Evolutionary conservation across 176 grass and related monocot genomes (phyloP), one percentile per base, ranked within the genome.

Genomic region (Typha latifolia): DNA sequence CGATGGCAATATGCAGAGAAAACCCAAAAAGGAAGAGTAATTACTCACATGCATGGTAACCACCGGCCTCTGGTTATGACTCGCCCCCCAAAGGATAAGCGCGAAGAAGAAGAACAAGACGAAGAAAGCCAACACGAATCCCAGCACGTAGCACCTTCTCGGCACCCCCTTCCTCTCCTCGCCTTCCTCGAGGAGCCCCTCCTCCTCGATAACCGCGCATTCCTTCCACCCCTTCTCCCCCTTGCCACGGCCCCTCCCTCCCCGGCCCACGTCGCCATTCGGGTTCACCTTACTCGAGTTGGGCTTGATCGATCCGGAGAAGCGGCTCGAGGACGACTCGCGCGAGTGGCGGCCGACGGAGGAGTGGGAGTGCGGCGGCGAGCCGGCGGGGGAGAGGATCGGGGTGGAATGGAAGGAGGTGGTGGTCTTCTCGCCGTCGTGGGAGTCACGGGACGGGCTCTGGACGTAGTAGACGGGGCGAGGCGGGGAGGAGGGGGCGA

Each of bases 51-150:
- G 80, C 72, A 95, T 61, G 29, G 76, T 83, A 70, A 93, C 73
- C 26, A 83, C 29, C 3, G 94, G 94, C 62, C 72, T 83, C 71
- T 99, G 84, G 52, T 74, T 71, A 55, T 73, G 86, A 69, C 84
- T 87, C 20, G 94, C 86, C n/a, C 86, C 94, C 89, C 89, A 93
- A 12, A 99, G 86, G 74, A 99, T 83, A 23, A 99, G 81, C 1
- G 89, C 94, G 49, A 99, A 99, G 84, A 99, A 87, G 81, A 83
- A 85, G 78, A 99, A 93, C 72, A 99, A 81, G 2, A 31, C 78
- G 14, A 99, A 59, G 77, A 99, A 99, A 4, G 89, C 76, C 1
- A 13, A 68, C 22, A 83, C 51, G 75, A 99, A 90, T 4, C 66
- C 81, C 1, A 93, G 64, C 1, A 64, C 77, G 64, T 99, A 99